Evolutionary conservation across 371 early-diverging fungal genomes (phyloP).

Genomic region (Mortierella sp.): DNA sequence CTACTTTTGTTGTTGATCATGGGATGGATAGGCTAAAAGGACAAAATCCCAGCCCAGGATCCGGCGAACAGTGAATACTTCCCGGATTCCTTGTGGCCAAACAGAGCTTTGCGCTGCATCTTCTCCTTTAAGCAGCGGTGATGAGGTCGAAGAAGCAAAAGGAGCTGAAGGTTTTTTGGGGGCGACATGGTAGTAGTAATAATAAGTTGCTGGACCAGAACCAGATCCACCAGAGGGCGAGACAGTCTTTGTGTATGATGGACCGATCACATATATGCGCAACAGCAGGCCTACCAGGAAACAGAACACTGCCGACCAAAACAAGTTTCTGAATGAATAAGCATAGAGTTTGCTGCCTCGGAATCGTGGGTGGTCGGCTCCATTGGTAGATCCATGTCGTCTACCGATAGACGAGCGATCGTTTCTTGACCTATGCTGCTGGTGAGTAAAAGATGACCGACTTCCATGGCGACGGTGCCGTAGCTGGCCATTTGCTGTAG

Average conservation of each 20-base stretch:
- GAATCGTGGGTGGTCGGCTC: slow-evolving; percentile 53
- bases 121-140: neutral
- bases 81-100: slow-evolving; percentile 45
- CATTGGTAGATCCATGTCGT: slow-evolving; percentile 40
- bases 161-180: slow-evolving; percentile 10
- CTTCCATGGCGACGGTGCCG: slow-evolving; percentile 20
- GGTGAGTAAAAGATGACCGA: slow-evolving; percentile 15
- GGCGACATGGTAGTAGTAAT: slow-evolving; percentile 40
- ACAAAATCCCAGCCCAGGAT: slow-evolving; percentile 54
- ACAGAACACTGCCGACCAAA: slow-evolving; percentile 44
- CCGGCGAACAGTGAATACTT: slow-evolving; percentile 43
- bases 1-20: slow-evolving; percentile 6
- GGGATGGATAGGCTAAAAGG: slow-evolving; percentile 45
- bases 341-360: slow-evolving; percentile 44
- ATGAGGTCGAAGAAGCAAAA: neutral
- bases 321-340: slow-evolving; percentile 45
- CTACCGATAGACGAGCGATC: neutral
- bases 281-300: slow-evolving; percentile 39
- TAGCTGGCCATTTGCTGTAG: neutral
- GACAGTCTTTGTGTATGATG: slow-evolving; percentile 46
- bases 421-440: slow-evolving; percentile 6
- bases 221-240: neutral
- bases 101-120: slow-evolving; percentile 16
- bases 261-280: slow-evolving; percentile 49
- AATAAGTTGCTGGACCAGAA: slow-evolving; percentile 27